phyloP scores from a whole-genome alignment of 495 filamentous ascomycete species.

The Stereocaulon alpinum region DNA sequence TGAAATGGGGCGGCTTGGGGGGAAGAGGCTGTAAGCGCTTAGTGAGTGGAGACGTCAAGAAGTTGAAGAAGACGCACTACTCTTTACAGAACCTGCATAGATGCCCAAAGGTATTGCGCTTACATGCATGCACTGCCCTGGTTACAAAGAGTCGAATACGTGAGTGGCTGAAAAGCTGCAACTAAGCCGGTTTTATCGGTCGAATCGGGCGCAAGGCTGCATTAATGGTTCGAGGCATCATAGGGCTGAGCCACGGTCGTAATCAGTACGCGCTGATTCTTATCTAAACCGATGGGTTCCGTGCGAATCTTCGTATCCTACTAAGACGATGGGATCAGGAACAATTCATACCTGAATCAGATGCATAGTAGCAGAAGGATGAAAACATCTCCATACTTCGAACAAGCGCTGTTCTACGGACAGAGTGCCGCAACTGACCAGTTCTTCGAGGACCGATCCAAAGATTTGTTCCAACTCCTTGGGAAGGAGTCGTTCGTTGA shows the following conservation, averaged over 20 bases:
- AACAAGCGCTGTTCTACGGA: constrained; percentile 6
- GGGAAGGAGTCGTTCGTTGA: constrained; percentile 3
- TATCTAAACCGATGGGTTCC: neutral
- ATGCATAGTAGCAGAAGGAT: neutral
- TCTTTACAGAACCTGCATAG: neutral
- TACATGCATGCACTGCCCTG: constrained; percentile 2
- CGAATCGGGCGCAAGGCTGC: neutral
- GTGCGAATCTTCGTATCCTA: too few species aligned
- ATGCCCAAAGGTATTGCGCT: too few species aligned
- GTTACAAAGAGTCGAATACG: neutral
- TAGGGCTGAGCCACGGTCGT: neutral
- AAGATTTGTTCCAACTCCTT: constrained; percentile 3
- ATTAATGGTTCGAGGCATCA: neutral
- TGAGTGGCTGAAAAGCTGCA: neutral
- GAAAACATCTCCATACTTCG: constrained; percentile 6
- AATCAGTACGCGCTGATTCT: neutral
- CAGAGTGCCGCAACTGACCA: constrained; percentile 7
- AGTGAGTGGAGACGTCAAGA: too few species aligned
- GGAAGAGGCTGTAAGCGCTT: too few species aligned
- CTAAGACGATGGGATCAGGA: neutral
- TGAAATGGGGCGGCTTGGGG: too few species aligned
- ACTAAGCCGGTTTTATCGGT: too few species aligned
- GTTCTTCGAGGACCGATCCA: constrained; percentile 1
- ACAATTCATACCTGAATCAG: too few species aligned
- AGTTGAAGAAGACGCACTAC: neutral